A percentile compares a stretch with the other conserved stretches of the same genome.
Conservation (phyloP, 768 basidiomycete species). For the Agrocybe chaxingu region DNA sequence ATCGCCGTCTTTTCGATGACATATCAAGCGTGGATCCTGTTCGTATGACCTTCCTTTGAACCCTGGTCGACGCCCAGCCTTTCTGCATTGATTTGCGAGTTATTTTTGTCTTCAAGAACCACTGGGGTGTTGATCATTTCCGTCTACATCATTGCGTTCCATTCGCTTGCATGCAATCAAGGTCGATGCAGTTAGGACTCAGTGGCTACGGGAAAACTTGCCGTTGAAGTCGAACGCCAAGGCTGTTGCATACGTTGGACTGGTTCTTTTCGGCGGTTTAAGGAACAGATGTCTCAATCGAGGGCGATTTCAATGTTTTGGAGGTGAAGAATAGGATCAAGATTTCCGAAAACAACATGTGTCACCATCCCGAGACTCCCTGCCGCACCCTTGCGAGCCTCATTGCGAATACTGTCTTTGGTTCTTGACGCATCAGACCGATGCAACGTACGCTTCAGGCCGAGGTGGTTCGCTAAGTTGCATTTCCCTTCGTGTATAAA, state of each 20-base stretch:
- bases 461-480: background rate
- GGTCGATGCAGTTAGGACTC: background rate
- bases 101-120: conserved; percentile 1
- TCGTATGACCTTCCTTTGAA: conserved; percentile 7
- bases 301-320: background rate
- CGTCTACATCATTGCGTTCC: background rate
- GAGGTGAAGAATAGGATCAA: conserved; percentile 4
- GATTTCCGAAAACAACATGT: background rate
- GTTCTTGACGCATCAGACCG: background rate
- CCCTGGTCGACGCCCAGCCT: background rate
- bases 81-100: background rate
- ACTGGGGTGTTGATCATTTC: background rate
- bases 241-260: background rate
- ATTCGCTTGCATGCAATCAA: background rate
- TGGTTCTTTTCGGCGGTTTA: conserved; percentile 10
- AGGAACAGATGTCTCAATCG: conserved; percentile 4
- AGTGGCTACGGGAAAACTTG: conserved; percentile 1
- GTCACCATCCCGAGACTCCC: conserved; percentile 1
- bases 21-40: conserved; percentile 1
- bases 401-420: background rate
- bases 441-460: background rate
- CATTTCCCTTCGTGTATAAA: background rate
- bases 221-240: background rate
- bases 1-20: background rate
- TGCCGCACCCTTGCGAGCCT: conserved; percentile 4